Percentiles rank a stretch among this genome's conserved stretches.
phyloP scores from a whole-genome alignment of 495 filamentous ascomycete species.

The Elaphomyces granulatus region DNA sequence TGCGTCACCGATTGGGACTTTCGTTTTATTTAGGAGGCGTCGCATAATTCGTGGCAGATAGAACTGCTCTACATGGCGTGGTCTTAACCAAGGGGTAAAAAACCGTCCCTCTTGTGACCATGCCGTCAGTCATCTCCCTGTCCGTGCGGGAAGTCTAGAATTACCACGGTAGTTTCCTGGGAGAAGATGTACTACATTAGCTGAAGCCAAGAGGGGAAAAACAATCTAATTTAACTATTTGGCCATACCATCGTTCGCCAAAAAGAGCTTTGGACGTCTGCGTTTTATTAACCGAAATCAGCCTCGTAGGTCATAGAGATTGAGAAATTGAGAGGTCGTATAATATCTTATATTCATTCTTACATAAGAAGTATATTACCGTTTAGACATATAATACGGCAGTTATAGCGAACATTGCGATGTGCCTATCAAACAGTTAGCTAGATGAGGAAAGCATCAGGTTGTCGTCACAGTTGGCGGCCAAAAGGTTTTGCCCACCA shows the following conservation, averaged over 20 bases:
- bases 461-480: background rate
- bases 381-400: slow-evolving; percentile 53
- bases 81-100: slow-evolving; percentile 53
- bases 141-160: too few species aligned
- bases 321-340: too few species aligned
- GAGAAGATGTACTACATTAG: too few species aligned
- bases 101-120: too few species aligned
- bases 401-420: slow-evolving; percentile 58
- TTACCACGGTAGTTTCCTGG: slow-evolving; percentile 55
- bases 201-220: too few species aligned
- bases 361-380: slow-evolving; percentile 57
- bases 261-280: slow-evolving; percentile 72
- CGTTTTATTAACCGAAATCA: too few species aligned
- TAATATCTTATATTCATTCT: too few species aligned
- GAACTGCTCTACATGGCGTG: slow-evolving; percentile 52
- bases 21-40: slow-evolving; percentile 43
- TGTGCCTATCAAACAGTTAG: too few species aligned
- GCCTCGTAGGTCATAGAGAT: too few species aligned
- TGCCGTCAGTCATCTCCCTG: too few species aligned
- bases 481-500: slow-evolving; percentile 1
- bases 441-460: slow-evolving; percentile 8
- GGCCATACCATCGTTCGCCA: slow-evolving; percentile 77
- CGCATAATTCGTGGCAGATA: slow-evolving; percentile 52
- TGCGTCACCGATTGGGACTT: slow-evolving; percentile 62
- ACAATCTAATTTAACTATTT: too few species aligned